These are phyloP conservation scores for Pyracantha coccinea DNA, from an alignment of 331 rosid species.

Conservation along the genomic window DNA sequence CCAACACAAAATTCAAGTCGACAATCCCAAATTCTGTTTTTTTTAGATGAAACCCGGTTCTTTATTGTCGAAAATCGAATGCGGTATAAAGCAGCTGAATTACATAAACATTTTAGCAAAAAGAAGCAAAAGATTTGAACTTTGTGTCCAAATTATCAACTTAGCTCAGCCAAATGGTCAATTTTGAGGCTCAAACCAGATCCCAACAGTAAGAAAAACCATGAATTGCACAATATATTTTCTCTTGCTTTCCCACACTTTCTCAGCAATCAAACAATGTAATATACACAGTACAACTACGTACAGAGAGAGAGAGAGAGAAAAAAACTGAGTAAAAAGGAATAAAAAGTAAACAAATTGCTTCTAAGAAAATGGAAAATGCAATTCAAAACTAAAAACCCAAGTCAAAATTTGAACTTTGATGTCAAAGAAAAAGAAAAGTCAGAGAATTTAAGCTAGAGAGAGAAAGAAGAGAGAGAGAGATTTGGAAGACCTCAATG, in stretches of 20 bases:
- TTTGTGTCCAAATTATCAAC: neutral
- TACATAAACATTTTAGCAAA: neutral
- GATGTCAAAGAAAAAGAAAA: neutral
- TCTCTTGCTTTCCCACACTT: constrained; percentile 10
- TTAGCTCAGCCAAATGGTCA: neutral
- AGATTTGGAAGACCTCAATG: constrained; percentile 37
- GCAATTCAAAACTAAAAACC: constrained; percentile 3
- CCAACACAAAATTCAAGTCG: neutral
- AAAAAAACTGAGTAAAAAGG: neutral
- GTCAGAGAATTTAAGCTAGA: neutral
- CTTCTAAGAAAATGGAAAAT: constrained; percentile 6
- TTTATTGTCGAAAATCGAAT: neutral
- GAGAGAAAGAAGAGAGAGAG: neutral
- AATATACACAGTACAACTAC: neutral
- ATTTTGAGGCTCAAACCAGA: constrained; percentile 13
- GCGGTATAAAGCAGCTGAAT: neutral
- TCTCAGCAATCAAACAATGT: constrained; percentile 11
- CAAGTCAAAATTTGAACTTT: neutral
- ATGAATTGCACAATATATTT: neutral
- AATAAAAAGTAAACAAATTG: neutral
- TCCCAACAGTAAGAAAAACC: constrained; percentile 1
- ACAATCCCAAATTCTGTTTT: neutral
- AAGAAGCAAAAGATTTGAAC: neutral
- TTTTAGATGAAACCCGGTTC: neutral
- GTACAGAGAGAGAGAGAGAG: neutral